Evolutionary conservation across 1,284 basidiomycete genomes (phyloP).

Genomic region (Kwoniella shivajii): DNA sequence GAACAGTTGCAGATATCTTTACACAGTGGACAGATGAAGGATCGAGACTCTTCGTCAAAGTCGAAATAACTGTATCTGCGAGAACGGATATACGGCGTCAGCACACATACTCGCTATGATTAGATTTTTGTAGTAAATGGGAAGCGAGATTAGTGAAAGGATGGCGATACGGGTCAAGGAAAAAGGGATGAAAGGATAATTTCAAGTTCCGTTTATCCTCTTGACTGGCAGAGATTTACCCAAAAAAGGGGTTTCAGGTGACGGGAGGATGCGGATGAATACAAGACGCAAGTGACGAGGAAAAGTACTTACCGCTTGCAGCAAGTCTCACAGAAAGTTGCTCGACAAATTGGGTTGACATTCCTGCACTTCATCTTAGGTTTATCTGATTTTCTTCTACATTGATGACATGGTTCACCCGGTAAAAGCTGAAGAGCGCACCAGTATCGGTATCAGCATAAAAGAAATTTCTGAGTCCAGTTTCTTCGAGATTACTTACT

Average conservation of each 20-base stretch:
- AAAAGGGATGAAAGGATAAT: neutral
- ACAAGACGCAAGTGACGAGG: neutral
- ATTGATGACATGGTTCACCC: slow-evolving; percentile 49
- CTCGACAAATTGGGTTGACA: slow-evolving; percentile 35
- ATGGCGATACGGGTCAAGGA: no score
- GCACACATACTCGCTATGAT: no score
- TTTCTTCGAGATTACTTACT: slow-evolving; percentile 14
- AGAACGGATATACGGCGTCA: no score
- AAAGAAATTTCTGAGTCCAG: neutral
- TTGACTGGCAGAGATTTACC: no score
- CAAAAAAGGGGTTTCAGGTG: no score
- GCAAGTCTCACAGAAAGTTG: slow-evolving; percentile 43
- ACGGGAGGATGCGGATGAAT: no score
- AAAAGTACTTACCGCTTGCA: slow-evolving; percentile 39
- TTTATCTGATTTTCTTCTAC: slow-evolving; percentile 41
- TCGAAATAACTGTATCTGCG: slow-evolving; percentile 49
- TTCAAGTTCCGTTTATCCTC: neutral
- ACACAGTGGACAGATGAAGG: slow-evolving; percentile 50
- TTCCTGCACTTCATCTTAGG: slow-evolving; percentile 50
- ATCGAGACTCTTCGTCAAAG: slow-evolving; percentile 45
- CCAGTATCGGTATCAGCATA: slow-evolving; percentile 10
- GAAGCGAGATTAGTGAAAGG: no score
- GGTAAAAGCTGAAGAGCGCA: slow-evolving; percentile 21
- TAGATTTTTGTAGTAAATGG: neutral
- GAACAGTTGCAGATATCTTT: slow-evolving; percentile 47